Base-by-base conservation (phyloP, 352 stramenopile genomes). In the Plasmopara muralis region DNA sequence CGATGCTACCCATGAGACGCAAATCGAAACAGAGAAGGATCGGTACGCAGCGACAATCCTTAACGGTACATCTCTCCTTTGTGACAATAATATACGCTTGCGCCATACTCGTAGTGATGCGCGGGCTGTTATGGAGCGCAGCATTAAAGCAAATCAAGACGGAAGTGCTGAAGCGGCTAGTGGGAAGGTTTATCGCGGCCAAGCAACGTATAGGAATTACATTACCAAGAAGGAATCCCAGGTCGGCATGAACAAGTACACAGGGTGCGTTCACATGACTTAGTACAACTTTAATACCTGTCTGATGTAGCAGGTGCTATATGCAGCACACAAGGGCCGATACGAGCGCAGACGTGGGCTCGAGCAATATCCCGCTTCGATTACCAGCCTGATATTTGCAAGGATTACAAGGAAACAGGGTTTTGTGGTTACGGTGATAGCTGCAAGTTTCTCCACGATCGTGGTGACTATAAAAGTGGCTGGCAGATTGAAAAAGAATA, bases 361-460 rank as follows among this genome's bases (percentile, higher is more conserved):
- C 81, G 95, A 6, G 90, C 91, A 15, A 98, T 97, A 43, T 96
- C 72, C 28, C 85, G 93, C 16, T 98, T 99, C 56, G 97, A 99
- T 58, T 99, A 99, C 71, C 72, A 86, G 66, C 93, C 95, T 2
- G 95, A 99, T 60, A 90, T 99, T 47, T 99, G 97, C 73, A 99
- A 99, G 65, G 97, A 99, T 69, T 99, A 99, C 78, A 99, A 99
- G 57, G 95, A 99, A 47, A 99, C 97, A 6, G 97, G 97, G 25
- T 99, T 98, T 68, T 99, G 96, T 59, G 95, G 96, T 38, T 99
- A 97, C 66, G 97, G 97, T 2, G 83, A 93, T 43, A 88, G 72
- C 55, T 98, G 96, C 62, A 99, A 98, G 60, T 99, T 98, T 72
- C 74, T 99, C 20, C 97, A 99, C 70, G 96, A 99, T 63, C 84